Evolutionary conservation across 2,329 filamentous ascomycete genomes (phyloP).

Genomic region (Neodidymelliopsis sp.): DNA sequence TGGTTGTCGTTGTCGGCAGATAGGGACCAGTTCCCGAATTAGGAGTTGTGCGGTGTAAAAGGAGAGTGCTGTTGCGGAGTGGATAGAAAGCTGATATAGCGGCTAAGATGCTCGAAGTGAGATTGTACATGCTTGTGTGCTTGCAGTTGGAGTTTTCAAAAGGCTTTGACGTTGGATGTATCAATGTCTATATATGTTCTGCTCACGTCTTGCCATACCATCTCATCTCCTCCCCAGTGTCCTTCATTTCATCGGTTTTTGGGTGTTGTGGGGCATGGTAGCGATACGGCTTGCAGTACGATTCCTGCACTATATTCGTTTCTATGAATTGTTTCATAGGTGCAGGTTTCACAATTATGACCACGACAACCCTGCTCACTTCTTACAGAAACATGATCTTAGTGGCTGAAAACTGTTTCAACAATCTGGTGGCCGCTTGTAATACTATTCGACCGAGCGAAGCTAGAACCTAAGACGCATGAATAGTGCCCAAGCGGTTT

Average conservation of each 20-base stretch:
- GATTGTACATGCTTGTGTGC: background rate
- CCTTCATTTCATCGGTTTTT: background rate
- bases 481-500: too few species aligned
- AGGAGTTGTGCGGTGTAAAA: background rate
- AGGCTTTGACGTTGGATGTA: too few species aligned
- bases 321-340: background rate
- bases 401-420: too few species aligned
- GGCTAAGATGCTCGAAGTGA: background rate
- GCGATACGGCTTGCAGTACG: background rate
- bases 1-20: background rate
- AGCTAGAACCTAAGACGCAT: too few species aligned
- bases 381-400: too few species aligned
- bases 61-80: too few species aligned
- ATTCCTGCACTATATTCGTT: background rate
- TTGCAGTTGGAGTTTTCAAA: too few species aligned
- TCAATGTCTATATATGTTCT: too few species aligned
- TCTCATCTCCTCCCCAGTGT: too few species aligned
- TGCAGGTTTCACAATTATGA: background rate
- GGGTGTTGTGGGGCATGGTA: background rate
- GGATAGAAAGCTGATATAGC: background rate
- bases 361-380: background rate
- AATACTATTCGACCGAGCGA: too few species aligned
- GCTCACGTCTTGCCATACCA: too few species aligned
- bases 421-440: too few species aligned
- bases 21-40: background rate